A percentile compares a stretch with the other conserved stretches of the same genome.
Evolutionary conservation across 2,329 filamentous ascomycete genomes (phyloP).

Genomic region (Sclerotinia minor): DNA sequence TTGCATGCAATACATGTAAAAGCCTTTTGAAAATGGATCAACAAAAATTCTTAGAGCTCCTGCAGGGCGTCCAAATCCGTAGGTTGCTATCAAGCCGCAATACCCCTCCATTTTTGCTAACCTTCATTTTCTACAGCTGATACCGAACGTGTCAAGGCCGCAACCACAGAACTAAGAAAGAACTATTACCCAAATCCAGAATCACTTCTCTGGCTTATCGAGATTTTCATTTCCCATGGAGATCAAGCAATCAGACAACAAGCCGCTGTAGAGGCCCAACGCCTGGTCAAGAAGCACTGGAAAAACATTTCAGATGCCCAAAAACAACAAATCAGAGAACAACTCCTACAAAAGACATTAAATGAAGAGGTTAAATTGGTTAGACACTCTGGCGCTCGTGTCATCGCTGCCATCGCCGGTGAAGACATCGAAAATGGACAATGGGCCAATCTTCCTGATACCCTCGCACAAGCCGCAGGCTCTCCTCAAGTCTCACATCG

Average conservation of each 20-base stretch:
- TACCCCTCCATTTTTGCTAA: conserved; percentile 32
- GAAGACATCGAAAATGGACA: conserved; percentile 84
- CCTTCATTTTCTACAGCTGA: conserved; percentile 60
- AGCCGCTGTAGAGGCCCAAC: conserved; percentile 84
- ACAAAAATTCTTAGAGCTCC: conserved; percentile 80
- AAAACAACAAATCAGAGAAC: conserved; percentile 77
- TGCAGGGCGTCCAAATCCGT: conserved; percentile 87
- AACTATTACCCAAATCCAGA: conserved; percentile 87
- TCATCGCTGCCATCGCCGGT: conserved; percentile 83
- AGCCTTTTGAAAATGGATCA: conserved; percentile 61
- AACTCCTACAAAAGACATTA: conserved; percentile 80
- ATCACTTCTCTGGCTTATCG: conserved; percentile 81
- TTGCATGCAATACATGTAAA: conserved; percentile 20
- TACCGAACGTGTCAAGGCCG: conserved; percentile 84
- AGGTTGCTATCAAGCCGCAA: conserved; percentile 46
- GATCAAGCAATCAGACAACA: conserved; percentile 69
- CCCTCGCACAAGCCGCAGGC: conserved; percentile 76
- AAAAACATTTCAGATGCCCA: conserved; percentile 67
- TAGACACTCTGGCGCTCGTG: conserved; percentile 82
- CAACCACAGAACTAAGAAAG: conserved; percentile 87
- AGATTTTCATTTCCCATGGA: conserved; percentile 80
- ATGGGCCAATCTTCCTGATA: conserved; percentile 77
- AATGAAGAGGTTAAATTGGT: conserved; percentile 75
- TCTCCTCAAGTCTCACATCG: conserved; percentile 75
- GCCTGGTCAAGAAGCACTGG: conserved; percentile 87